These are phyloP conservation scores for Leucocoprinus sp. DNA, from an alignment of 768 basidiomycete species.

Conservation along the genomic window DNA sequence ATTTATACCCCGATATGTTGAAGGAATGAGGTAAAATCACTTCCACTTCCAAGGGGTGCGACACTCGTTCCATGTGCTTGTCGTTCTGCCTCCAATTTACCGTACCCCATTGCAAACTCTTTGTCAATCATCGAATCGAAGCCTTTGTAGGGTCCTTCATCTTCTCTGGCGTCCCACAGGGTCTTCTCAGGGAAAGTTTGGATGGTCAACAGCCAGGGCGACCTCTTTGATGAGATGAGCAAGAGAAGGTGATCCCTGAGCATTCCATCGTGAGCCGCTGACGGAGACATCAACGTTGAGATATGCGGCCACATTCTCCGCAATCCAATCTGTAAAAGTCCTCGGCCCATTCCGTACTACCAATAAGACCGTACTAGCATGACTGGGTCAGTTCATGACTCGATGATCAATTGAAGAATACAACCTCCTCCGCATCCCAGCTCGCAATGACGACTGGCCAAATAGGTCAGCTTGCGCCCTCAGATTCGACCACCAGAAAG, in stretches of 20 bases:
- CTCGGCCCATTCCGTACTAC: conserved; percentile 91
- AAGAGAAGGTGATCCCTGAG: conserved; percentile 69
- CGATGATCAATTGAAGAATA: conserved; percentile 19
- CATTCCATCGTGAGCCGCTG: conserved; percentile 49
- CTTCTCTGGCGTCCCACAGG: conserved; percentile 72
- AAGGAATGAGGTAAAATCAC: conserved; percentile 89
- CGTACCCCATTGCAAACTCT: conserved; percentile 34
- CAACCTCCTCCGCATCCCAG: conserved; percentile 72
- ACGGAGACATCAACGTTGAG: conserved; percentile 75
- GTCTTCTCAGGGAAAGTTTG: conserved; percentile 52
- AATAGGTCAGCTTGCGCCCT: background rate
- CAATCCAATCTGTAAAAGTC: conserved; percentile 82
- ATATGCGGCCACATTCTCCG: conserved; percentile 75
- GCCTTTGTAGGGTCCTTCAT: conserved; percentile 44
- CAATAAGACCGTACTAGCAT: conserved; percentile 54
- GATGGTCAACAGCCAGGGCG: conserved; percentile 69
- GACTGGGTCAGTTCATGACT: conserved; percentile 8
- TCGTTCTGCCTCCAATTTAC: conserved; percentile 23
- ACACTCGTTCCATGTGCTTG: conserved; percentile 36
- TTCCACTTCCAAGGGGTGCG: conserved; percentile 69
- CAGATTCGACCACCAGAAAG: background rate
- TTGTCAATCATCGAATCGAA: conserved; percentile 28
- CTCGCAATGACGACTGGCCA: conserved; percentile 51
- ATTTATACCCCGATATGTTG: conserved; percentile 49
- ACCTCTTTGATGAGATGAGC: conserved; percentile 63